Evolutionary conservation across 192 early-diverging fungal species (phyloP), one percentile per base, ranked within the genome.

Genomic region (Coemansia sp.): DNA sequence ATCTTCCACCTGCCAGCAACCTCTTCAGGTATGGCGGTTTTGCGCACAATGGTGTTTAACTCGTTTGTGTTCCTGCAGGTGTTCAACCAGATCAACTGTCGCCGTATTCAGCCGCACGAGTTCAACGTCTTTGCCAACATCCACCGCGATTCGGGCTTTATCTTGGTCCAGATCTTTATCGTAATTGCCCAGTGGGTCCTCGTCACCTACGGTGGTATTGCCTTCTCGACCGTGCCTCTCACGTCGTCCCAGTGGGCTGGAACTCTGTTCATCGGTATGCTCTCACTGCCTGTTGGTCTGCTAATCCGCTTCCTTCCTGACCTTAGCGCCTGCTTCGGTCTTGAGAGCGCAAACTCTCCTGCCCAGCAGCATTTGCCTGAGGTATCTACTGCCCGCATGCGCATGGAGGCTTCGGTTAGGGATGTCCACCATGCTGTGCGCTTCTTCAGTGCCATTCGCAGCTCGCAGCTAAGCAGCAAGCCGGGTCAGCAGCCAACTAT

Each of bases 11-110:
- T 87, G 39, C 61, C 60, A 1, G 54, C 47, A 25, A 27, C 61
- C 30, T 21, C 53, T 6, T 40, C 58, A 5, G 82, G 86, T 52
- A 24, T 65, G 22, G 55, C 62, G n/a, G 67, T 80, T 13, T 70
- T 87, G 41, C 84, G 85, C 43, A 90, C 93, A n/a, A 82, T 94
- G 65, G 86, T 95, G 12, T 96, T 96, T 82, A 98, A 98, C 78
- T 71, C 86, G 4, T 98, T 96, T 81, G 91, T 98, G 15, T 93
- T 93, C 72, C 82, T 92, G 44, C 93, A 98, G 75, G 82, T 96
- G 15, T 96, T 98, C 70, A 98, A 98, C 77, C 89, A 93, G 66
- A 77, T 98, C 80, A 98, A 98, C 82, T 91, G 87, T 59, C 83
- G 92, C 47, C 81, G 85, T 42, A 94, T 97, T 64, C 81, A 87